Base-by-base conservation (phyloP, 352 stramenopile genomes). In the Pythium sp. region DNA sequence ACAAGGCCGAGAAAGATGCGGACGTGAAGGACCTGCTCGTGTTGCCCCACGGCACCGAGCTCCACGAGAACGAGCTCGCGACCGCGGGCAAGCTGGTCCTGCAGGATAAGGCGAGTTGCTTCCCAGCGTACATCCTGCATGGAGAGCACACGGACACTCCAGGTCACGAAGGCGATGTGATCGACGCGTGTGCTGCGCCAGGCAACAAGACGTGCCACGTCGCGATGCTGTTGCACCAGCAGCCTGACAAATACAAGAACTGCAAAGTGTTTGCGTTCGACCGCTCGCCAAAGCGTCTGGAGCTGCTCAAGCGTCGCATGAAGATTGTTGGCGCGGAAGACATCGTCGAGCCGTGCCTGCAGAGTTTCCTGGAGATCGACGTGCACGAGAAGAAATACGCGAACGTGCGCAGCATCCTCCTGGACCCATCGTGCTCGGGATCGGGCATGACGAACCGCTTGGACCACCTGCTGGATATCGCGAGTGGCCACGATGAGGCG, bases 191-290 rank as follows among this genome's bases (percentile, higher is more conserved):
- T 73, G 96, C 97, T 6, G 97, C 98, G 18, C 98, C 98, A 9
- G 98, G 98, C 18, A 99, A 99, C 81, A 99, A 99, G 80, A 99
- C 98, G 20, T 98, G 91, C 73, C 97, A 99, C 78, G 78, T 98
- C 15, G 97, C 97, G 14, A 94, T 98, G 66, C 77, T 98, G 24
- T 55, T 99, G 11, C 62, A 76, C 24, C 77, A 84, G 58, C 78
- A 91, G 86, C 89, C 85, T 66, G 72, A 72, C 46, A 62, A 85
- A 7, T 82, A 65, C 78, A 74, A 65, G 12, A 68, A 65, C 32
- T 89, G 84, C 59, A 92, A 89, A 57, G 92, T 99, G 49, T 96
- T 98, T 72, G 97, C 97, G 12, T 98, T 98, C 58, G 97, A 99
- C 69, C 91, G 96, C 36, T 95, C 83, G 28, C 71, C 82, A 7